These are phyloP conservation scores for Lactifluus rugatus DNA, from an alignment of 768 basidiomycete species.

Conservation along the genomic window DNA sequence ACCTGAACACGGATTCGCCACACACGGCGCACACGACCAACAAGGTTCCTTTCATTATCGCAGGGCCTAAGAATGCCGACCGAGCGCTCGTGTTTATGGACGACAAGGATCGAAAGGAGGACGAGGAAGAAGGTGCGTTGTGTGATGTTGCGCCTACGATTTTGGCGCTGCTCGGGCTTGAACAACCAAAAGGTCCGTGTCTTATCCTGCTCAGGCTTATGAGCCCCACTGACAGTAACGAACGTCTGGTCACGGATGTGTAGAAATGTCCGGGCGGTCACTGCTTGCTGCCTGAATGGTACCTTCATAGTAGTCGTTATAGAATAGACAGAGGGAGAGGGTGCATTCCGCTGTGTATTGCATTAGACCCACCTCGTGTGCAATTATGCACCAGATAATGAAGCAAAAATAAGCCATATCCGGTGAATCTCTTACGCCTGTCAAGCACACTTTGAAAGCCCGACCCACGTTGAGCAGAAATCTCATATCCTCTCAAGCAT, in stretches of 20 bases:
- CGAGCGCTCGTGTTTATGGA: conserved; percentile 44
- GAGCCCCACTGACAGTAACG: background rate
- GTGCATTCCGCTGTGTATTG: background rate
- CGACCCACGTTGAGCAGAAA: background rate
- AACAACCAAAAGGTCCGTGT: conserved; percentile 56
- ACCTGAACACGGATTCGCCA: conserved; percentile 71
- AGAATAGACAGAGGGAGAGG: background rate
- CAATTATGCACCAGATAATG: background rate
- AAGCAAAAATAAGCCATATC: too few relatives aligned
- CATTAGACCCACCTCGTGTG: background rate
- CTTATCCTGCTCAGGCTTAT: background rate
- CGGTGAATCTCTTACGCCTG: too few relatives aligned
- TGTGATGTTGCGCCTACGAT: conserved; percentile 90
- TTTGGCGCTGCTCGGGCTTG: conserved; percentile 64
- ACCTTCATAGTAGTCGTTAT: background rate
- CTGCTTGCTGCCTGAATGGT: conserved; percentile 28
- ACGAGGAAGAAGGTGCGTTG: conserved; percentile 62
- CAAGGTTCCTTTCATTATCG: conserved; percentile 84
- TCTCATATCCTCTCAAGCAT: background rate
- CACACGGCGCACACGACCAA: conserved; percentile 92
- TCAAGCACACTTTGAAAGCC: background rate
- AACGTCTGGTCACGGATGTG: background rate
- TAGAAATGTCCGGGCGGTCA: conserved; percentile 49
- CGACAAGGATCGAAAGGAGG: conserved; percentile 40
- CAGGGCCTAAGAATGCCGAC: conserved; percentile 37